Conservation (phyloP, 345 rosid genomes). For the Chamaenerion angustifolium region DNA sequence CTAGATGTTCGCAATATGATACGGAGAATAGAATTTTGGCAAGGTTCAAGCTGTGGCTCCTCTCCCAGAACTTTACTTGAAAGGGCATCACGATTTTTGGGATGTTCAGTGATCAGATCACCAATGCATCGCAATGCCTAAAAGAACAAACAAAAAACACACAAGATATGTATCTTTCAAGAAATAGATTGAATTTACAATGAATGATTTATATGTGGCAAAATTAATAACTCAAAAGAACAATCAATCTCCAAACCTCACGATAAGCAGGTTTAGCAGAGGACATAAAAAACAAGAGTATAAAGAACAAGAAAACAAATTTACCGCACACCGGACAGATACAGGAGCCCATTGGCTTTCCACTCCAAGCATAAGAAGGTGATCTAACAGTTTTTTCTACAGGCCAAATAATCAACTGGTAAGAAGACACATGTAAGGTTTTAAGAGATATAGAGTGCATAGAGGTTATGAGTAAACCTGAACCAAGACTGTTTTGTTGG, state of each 20-base stretch:
- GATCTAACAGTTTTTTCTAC: slow-evolving; percentile 72
- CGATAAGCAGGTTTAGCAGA: background rate
- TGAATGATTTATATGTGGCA: no score
- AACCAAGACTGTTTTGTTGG: slow-evolving; percentile 69
- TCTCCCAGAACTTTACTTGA: slow-evolving; percentile 90
- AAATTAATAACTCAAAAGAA: no score
- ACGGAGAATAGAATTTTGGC: slow-evolving; percentile 81
- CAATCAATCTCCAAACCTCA: no score
- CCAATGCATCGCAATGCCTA: slow-evolving; percentile 86
- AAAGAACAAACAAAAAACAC: slow-evolving; percentile 2
- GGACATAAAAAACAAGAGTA: background rate
- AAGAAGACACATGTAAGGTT: slow-evolving; percentile 5
- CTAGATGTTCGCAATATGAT: slow-evolving; percentile 79
- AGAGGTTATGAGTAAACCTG: slow-evolving; percentile 43
- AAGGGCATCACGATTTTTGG: slow-evolving; percentile 66
- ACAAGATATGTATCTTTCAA: no score
- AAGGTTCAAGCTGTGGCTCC: slow-evolving; percentile 79
- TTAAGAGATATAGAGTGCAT: slow-evolving; percentile 4
- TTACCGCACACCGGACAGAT: slow-evolving; percentile 76
- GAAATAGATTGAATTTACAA: no score
- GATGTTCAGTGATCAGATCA: slow-evolving; percentile 60
- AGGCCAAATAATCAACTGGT: slow-evolving; percentile 10
- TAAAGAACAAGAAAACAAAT: slow-evolving; percentile 7
- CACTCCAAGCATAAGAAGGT: slow-evolving; percentile 74
- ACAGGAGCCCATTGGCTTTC: slow-evolving; percentile 97